Percentiles rank a stretch among this genome's conserved stretches.
Evolutionary conservation across 2,329 filamentous ascomycete genomes (phyloP).

Genomic region (Colletotrichum shisoi): DNA sequence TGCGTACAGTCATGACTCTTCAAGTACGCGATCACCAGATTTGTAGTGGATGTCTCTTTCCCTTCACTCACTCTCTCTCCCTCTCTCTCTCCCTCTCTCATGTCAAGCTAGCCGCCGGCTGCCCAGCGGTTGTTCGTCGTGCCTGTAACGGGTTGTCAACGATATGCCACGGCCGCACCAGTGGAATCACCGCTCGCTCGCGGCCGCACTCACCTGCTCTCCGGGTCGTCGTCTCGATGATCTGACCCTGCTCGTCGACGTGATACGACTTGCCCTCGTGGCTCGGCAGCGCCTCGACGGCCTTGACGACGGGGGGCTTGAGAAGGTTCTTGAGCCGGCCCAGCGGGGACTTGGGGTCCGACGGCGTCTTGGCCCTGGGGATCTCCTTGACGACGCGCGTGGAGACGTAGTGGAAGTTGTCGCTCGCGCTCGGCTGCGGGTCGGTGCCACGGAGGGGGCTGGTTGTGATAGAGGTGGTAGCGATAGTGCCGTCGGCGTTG

Average conservation of each 20-base stretch:
- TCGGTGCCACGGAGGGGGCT: conserved; percentile 21
- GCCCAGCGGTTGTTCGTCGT: conserved; percentile 18
- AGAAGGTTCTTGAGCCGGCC: conserved; percentile 32
- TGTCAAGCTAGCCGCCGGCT: not conserved
- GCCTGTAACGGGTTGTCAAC: not conserved
- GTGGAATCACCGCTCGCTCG: not conserved
- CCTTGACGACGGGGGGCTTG: conserved; percentile 36
- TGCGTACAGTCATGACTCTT: not conserved
- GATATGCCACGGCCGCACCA: too few relatives aligned
- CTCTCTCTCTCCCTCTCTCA: not conserved
- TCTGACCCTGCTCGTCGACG: conserved; percentile 31
- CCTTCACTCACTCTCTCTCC: too few relatives aligned
- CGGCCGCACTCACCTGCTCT: conserved; percentile 24
- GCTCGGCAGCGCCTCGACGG: conserved; percentile 26
- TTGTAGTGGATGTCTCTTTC: not conserved
- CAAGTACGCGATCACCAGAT: not conserved
- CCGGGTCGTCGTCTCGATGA: conserved; percentile 34
- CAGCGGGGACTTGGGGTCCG: conserved; percentile 24
- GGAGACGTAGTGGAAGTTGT: conserved; percentile 33
- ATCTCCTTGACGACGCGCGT: conserved; percentile 36
- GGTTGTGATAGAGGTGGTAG: too few relatives aligned
- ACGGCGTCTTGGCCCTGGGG: conserved; percentile 20
- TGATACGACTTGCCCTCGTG: conserved; percentile 39
- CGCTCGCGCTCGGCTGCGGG: conserved; percentile 13
- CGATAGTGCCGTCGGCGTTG: not conserved